Percentiles rank a stretch among this genome's conserved stretches.
phyloP scores from a whole-genome alignment of 129 eudicot species.

The Flaveria bidentis region DNA sequence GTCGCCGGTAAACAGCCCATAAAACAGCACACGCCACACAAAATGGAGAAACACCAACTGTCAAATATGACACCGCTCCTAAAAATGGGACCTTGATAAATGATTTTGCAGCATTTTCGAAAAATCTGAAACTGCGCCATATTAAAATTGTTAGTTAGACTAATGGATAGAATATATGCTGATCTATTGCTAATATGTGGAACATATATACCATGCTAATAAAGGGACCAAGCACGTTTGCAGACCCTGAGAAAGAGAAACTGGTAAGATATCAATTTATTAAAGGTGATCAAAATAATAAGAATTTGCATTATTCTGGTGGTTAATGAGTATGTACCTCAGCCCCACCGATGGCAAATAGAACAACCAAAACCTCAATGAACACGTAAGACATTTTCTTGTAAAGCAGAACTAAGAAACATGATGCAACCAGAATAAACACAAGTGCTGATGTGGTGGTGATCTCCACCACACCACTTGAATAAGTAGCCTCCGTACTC shows the following conservation, averaged over 20 bases:
- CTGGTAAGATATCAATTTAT: constrained; percentile 24
- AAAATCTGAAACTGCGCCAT: constrained; percentile 71
- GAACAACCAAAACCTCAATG: constrained; percentile 87
- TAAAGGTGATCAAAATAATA: background rate
- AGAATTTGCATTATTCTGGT: background rate
- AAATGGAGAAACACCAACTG: constrained; percentile 81
- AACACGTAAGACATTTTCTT: constrained; percentile 81
- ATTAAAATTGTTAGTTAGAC: constrained; percentile 29
- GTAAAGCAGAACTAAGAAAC: constrained; percentile 95
- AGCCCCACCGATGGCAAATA: constrained; percentile 85
- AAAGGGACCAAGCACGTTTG: constrained; percentile 90
- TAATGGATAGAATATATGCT: background rate
- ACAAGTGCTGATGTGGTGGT: constrained; percentile 82
- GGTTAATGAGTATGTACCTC: constrained; percentile 58
- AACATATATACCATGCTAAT: constrained; percentile 69
- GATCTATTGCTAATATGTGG: background rate
- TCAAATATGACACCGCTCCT: constrained; percentile 82
- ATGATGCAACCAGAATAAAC: constrained; percentile 85
- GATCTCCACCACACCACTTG: constrained; percentile 76
- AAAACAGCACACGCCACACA: constrained; percentile 71
- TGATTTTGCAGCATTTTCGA: constrained; percentile 70
- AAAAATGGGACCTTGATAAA: constrained; percentile 73
- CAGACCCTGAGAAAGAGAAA: constrained; percentile 62
- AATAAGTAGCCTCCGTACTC: constrained; percentile 34
- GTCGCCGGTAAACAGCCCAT: constrained; percentile 83